A percentile compares a stretch with the other conserved stretches of the same genome.
Evolutionary conservation across 2,329 filamentous ascomycete genomes (phyloP).

Genomic region (Microcyclosporella mali): DNA sequence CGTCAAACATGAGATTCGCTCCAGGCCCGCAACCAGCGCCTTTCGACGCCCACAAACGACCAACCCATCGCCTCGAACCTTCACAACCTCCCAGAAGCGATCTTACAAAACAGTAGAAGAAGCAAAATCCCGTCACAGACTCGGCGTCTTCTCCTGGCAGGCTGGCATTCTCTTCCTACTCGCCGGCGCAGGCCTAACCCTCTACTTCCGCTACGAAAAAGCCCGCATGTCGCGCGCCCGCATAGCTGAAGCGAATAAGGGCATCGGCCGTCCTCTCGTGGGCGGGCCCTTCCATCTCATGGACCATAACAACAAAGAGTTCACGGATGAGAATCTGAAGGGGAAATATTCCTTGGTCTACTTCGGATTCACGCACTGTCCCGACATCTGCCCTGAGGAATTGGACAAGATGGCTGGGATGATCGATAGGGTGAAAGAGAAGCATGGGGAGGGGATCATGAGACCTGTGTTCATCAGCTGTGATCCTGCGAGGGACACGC

Average conservation of each 20-base stretch:
- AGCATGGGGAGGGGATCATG: conserved; percentile 47
- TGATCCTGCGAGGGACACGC: conserved; percentile 85
- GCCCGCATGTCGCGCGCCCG: conserved; percentile 81
- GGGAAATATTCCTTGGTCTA: conserved; percentile 87
- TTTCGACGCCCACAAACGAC: background rate
- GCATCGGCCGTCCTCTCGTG: conserved; percentile 86
- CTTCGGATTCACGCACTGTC: conserved; percentile 97
- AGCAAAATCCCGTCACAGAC: conserved; percentile 39
- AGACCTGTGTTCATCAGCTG: conserved; percentile 89
- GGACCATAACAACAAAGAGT: conserved; percentile 72
- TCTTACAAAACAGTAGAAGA: conserved; percentile 40
- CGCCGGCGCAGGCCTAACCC: conserved; percentile 68
- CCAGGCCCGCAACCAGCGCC: conserved; percentile 14
- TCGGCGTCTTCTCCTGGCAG: conserved; percentile 74
- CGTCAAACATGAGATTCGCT: conserved; percentile 22
- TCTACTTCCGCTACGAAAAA: conserved; percentile 94
- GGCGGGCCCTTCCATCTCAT: conserved; percentile 77
- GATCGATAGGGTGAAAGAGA: conserved; percentile 61
- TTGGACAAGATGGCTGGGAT: conserved; percentile 99
- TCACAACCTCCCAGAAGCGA: conserved; percentile 10
- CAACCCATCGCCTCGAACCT: background rate
- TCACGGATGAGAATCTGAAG: conserved; percentile 74
- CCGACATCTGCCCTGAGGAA: conserved; percentile 97
- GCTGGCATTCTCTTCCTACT: conserved; percentile 78
- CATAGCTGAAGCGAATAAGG: conserved; percentile 86